Evolutionary conservation across 2,329 filamentous ascomycete species (phyloP), one percentile per base, ranked within the genome.

Genomic region (Arthrobotrys iridis): DNA sequence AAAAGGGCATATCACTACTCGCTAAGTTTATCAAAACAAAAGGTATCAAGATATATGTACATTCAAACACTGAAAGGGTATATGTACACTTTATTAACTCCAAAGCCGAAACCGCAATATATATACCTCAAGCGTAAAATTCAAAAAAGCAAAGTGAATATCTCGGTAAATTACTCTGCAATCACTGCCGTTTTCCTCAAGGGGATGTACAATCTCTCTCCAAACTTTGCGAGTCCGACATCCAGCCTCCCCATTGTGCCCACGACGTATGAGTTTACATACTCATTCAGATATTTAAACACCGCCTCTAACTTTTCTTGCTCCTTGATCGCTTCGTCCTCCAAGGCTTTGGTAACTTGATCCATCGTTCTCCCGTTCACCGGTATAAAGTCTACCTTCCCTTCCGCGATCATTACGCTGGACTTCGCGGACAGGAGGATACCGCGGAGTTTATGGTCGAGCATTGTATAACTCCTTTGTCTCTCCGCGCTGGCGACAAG

Each of bases 181-280:
- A 48, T 63, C 11, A 18, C 24, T n/a, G 22, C 43, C 15, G 20
- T 24, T 26, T 59, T 72, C 22, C 37, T 48, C 20, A 67, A 58
- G 1, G 70, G 70, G 50, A 63, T 74, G 45, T 68, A 75, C 33
- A 68, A 40, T 28, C 71, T 45, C 33, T 75, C 71, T 6, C 70
- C 71, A 52, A 75, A 75, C 41, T 35, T 63, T 4, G 63, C 71
- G 45, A 75, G 35, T 4, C 57, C 71, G 22, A 75, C 63, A 20
- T 75, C 71, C 10, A 67, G 28, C 20, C 63, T 52, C 8, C 71
- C 71, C 40, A 68, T 68, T 1, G 63, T 59, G 4, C 63, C 63
- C 11, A 48, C 71, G 5, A 67, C 46, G 30, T 75, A 75, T 13
- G 63, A 67, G 10, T 60, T 55, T 1, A 75, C 71, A 43, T 75